phyloP scores from a whole-genome alignment of 306 rosid genomes.

The Hylodesmum podocarpum region DNA sequence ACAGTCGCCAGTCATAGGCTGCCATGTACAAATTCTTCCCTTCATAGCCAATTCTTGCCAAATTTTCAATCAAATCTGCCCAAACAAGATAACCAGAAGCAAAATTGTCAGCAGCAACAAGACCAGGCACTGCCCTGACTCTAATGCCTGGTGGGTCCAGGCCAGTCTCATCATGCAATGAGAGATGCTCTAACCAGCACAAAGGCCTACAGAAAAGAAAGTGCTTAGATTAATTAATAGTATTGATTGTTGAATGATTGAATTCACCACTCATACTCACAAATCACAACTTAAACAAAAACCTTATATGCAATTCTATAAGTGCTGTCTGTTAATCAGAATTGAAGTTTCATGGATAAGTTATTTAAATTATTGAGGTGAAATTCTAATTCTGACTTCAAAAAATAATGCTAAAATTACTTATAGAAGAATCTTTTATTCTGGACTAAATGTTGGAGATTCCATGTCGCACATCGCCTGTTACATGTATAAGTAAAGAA shows the following conservation, averaged over 20 bases:
- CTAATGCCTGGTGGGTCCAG: conserved; percentile 86
- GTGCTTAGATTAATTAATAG: neutral
- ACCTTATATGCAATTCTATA: neutral
- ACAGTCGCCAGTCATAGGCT: conserved; percentile 84
- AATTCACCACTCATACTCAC: neutral
- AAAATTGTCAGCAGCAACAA: conserved; percentile 57
- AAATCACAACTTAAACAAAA: neutral
- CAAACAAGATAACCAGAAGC: conserved; percentile 65
- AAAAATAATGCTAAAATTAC: no score
- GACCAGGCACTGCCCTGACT: conserved; percentile 69
- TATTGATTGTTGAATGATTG: neutral
- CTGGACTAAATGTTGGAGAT: no score
- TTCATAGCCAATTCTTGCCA: conserved; percentile 85
- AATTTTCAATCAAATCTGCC: conserved; percentile 70
- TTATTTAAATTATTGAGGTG: no score
- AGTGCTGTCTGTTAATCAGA: neutral
- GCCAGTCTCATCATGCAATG: conserved; percentile 76
- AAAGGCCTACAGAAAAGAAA: conserved; percentile 52
- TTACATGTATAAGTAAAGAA: no score
- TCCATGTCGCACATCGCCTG: no score
- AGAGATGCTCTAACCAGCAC: conserved; percentile 84
- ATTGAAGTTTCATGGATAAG: neutral
- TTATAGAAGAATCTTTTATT: no score
- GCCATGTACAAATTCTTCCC: conserved; percentile 76
- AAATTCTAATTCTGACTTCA: neutral